phyloP scores from a whole-genome alignment of 1,284 basidiomycete species.

The Mycosarcoma maydis region DNA sequence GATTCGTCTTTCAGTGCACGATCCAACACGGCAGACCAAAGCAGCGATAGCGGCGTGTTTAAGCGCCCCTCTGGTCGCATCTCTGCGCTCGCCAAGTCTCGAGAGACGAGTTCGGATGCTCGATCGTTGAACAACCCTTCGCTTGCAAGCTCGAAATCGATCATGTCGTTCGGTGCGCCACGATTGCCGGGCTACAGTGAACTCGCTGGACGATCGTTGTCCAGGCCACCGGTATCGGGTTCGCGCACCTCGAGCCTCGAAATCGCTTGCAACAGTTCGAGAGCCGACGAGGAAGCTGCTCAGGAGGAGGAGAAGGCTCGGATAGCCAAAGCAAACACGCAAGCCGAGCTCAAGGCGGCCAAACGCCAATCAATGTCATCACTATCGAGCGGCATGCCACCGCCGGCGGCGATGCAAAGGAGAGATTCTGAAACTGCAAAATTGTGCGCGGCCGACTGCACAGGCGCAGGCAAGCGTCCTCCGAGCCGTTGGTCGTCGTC shows the following conservation, averaged over 20 bases:
- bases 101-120: conserved; percentile 26
- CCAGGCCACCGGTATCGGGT: conserved; percentile 1
- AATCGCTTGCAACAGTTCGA: conserved; percentile 5
- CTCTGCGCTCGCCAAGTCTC: conserved; percentile 28
- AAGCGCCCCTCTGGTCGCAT: conserved; percentile 39
- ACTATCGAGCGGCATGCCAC: conserved; percentile 42
- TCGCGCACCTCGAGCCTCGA: conserved; percentile 18
- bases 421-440: conserved; percentile 6
- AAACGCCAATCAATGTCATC: conserved; percentile 41
- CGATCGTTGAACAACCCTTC: conserved; percentile 5
- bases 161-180: conserved; percentile 40
- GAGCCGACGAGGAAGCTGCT: conserved; percentile 19
- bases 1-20: conserved; percentile 17
- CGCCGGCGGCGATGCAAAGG: conserved; percentile 10
- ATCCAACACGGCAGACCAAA: conserved; percentile 17
- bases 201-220: neutral
- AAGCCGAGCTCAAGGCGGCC: conserved; percentile 33
- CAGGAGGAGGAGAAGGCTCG: conserved; percentile 27
- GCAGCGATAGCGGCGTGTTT: conserved; percentile 23
- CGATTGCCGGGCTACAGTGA: conserved; percentile 23
- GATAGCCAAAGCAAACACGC: conserved; percentile 30
- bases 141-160: conserved; percentile 20
- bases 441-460: neutral
- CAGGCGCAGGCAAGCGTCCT: neutral
- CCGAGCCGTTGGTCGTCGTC: neutral